Conservation (phyloP, 495 filamentous ascomycete species). For the Aspergillus egyptiacus region DNA sequence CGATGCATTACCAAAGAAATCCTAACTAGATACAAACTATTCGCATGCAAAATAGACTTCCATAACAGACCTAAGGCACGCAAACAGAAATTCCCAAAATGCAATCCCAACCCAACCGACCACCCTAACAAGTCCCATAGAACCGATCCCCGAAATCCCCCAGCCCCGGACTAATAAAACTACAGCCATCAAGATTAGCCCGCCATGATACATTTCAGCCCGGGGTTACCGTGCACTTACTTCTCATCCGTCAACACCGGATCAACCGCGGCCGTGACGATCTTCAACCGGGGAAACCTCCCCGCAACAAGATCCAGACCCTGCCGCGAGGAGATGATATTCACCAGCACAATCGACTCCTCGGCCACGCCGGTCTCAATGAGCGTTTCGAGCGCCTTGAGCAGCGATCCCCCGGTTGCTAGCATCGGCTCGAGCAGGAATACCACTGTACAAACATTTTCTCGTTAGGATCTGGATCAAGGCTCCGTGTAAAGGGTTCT, state of each 20-base stretch:
- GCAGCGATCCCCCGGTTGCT: conserved; percentile 20
- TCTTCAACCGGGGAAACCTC: conserved; percentile 11
- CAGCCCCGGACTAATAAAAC: conserved; percentile 19
- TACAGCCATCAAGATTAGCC: not conserved
- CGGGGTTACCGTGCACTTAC: conserved; percentile 17
- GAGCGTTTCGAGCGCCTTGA: conserved; percentile 16
- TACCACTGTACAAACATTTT: conserved; percentile 5
- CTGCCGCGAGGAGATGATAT: conserved; percentile 14
- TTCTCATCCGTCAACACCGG: conserved; percentile 14
- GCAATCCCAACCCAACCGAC: too few relatives aligned
- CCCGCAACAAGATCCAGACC: conserved; percentile 13
- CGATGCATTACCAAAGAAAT: too few relatives aligned
- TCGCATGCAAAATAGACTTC: too few relatives aligned
- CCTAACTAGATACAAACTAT: too few relatives aligned
- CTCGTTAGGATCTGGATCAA: not conserved
- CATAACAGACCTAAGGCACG: too few relatives aligned
- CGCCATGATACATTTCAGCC: too few relatives aligned
- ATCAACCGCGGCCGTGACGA: conserved; percentile 21
- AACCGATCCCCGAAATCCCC: conserved; percentile 23
- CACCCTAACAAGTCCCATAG: conserved; percentile 22
- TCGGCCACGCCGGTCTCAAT: conserved; percentile 11
- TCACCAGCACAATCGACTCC: conserved; percentile 19
- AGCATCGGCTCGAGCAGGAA: conserved; percentile 23
- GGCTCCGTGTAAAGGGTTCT: too few relatives aligned
- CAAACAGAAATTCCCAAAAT: too few relatives aligned